Percentiles rank a stretch among this genome's conserved stretches.
phyloP scores from a whole-genome alignment of 176 grass and related monocot genomes.

The Raddia guianensis region DNA sequence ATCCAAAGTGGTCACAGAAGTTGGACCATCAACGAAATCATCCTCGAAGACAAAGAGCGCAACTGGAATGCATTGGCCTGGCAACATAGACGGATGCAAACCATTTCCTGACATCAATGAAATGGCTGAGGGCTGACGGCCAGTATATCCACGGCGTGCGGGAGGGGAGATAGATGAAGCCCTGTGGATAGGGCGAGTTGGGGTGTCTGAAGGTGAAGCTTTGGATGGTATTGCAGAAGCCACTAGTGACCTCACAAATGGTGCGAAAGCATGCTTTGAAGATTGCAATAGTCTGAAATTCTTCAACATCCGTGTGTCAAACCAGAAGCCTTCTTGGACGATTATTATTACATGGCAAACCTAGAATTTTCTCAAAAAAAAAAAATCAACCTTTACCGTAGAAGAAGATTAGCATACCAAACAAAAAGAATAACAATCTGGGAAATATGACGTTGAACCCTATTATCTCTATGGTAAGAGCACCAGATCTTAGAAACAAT shows the following conservation, averaged over 20 bases:
- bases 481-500: background rate
- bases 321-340: conserved; percentile 75
- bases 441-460: background rate
- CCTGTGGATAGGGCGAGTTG: conserved; percentile 45
- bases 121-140: conserved; percentile 59
- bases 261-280: conserved; percentile 79
- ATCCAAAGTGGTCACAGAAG: conserved; percentile 47
- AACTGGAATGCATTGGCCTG: conserved; percentile 76
- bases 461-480: background rate
- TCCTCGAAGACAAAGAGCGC: conserved; percentile 92
- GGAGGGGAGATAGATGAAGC: conserved; percentile 58
- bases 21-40: conserved; percentile 56
- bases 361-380: conserved; percentile 38
- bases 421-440: background rate
- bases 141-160: conserved; percentile 44
- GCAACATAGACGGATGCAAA: conserved; percentile 52
- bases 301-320: conserved; percentile 72
- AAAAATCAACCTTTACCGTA: conserved; percentile 19
- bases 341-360: conserved; percentile 95
- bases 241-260: conserved; percentile 60
- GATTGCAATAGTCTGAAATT: conserved; percentile 80
- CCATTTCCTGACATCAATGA: conserved; percentile 73
- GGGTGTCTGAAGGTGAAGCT: conserved; percentile 37
- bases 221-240: conserved; percentile 49
- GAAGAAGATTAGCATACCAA: conserved; percentile 4